Base-by-base conservation (phyloP, 331 rosid genomes). In the Dryas integrifolia region DNA sequence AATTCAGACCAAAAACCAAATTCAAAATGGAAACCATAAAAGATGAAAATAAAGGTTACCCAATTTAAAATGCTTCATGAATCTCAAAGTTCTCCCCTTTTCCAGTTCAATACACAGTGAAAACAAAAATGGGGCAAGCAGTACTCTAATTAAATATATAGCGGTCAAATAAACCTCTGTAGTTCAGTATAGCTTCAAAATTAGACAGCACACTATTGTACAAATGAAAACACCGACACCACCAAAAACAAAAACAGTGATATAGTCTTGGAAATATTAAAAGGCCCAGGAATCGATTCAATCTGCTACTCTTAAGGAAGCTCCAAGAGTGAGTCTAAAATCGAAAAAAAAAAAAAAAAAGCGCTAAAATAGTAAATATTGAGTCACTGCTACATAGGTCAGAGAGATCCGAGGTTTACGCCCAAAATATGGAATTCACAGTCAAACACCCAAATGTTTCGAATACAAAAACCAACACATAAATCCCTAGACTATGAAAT, bases 361-460 rank as follows among this genome's bases (percentile, higher is more conserved):
- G 3, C 44, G 45, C 79, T 12, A 60, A 67, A 58, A 67, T 76
- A 82, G 82, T 62, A 78, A 53, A 40, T 9, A 70, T 35, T 6
- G n/a, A 52, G 52, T 58, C 10, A 67, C 66, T 60, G 4, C 48
- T 60, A 5, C 48, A 50, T 52, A 68, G 72, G 85, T 84, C 85
- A 84, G 78, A 82, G 69, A 10, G 91, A 92, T 86, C 95, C 86
- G 75, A 77, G 86, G 70, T 82, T 40, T 14, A 74, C 46, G 87
- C 89, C 38, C 21, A 30, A 72, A 72, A 71, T 13, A 46, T 72
- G 80, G 78, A 83, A 83, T 47, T 68, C 72, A 39, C 15, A 83
- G 83, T 82, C 80, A 84, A 65, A 6, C 18, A 14, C 48, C 57
- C 44, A 59, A 61, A 47, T 1, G 8, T n/a, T 38, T 63, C 65